Conservation (phyloP, 2,329 filamentous ascomycete genomes). For the Penicillium freii region DNA sequence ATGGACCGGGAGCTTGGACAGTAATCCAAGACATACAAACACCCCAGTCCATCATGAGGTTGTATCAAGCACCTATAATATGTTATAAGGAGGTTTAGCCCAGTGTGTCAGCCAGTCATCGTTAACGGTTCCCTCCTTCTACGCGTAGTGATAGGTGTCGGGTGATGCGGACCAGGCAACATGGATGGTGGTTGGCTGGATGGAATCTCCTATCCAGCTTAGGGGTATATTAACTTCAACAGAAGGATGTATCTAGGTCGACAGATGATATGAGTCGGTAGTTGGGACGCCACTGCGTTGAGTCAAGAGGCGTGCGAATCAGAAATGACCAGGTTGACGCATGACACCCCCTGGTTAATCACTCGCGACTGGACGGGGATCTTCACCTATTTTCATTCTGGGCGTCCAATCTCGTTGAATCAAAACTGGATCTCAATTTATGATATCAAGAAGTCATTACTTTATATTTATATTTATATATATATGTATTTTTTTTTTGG, state of each 20-base stretch:
- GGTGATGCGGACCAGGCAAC: constrained; percentile 19
- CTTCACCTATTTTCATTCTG: constrained; percentile 9
- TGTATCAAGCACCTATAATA: not conserved
- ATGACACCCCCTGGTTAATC: constrained; percentile 22
- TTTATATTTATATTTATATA: not conserved
- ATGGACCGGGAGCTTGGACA: constrained; percentile 4
- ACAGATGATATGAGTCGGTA: constrained; percentile 6
- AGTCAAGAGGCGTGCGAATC: constrained; percentile 21
- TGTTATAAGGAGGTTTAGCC: not conserved
- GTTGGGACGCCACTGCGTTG: constrained; percentile 8
- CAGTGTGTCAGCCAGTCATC: constrained; percentile 11
- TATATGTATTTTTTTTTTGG: not conserved
- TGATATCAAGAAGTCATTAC: constrained; percentile 1
- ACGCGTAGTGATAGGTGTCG: constrained; percentile 24
- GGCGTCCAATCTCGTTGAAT: not conserved
- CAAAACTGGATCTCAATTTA: not conserved
- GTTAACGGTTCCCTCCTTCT: constrained; percentile 6
- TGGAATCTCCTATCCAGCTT: not conserved
- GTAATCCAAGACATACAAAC: constrained; percentile 1
- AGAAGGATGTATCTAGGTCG: not conserved
- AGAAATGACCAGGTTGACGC: constrained; percentile 19
- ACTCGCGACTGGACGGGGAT: constrained; percentile 16
- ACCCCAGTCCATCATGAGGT: constrained; percentile 2
- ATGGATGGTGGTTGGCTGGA: not conserved
- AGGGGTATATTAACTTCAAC: not conserved